phyloP scores from a whole-genome alignment of 2,329 filamentous ascomycete genomes.

The Diaporthe capsici region DNA sequence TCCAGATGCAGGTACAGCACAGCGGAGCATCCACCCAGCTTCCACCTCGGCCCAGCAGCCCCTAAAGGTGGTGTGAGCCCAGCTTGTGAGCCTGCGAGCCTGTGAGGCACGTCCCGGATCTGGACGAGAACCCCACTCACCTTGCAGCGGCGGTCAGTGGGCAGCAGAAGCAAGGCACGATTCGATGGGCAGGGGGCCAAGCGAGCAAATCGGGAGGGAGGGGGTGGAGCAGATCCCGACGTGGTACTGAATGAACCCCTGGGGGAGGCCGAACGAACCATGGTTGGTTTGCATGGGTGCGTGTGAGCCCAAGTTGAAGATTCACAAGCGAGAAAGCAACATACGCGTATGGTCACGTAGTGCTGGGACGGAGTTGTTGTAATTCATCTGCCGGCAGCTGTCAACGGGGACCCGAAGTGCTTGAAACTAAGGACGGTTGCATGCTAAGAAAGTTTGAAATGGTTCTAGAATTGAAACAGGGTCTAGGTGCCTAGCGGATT shows the following conservation, averaged over 20 bases:
- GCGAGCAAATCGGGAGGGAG: constrained; percentile 2
- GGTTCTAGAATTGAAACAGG: constrained; percentile 1
- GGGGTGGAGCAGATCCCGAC: not conserved
- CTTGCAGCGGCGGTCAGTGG: not conserved
- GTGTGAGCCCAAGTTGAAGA: not conserved
- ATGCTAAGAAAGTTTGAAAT: not conserved
- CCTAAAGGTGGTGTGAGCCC: not conserved
- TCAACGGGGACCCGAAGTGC: not conserved
- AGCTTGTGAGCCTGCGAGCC: not conserved
- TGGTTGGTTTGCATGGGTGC: not conserved
- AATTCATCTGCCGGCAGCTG: constrained; percentile 2
- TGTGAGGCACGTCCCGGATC: constrained; percentile 7
- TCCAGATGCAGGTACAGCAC: not conserved
- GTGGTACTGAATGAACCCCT: constrained; percentile 2
- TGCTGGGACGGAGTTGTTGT: not conserved
- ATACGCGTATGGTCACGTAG: not conserved
- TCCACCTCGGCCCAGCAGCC: constrained; percentile 2
- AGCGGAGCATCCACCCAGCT: not conserved
- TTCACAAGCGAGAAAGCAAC: constrained; percentile 16
- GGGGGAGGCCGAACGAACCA: not conserved
- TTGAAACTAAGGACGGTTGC: not conserved
- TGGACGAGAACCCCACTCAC: constrained; percentile 4
- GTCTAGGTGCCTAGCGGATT: not conserved
- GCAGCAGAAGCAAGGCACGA: not conserved
- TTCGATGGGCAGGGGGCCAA: not conserved